Evolutionary conservation across 345 rosid species (phyloP), one percentile per base, ranked within the genome.

Genomic region (Rhizophora mangle): DNA sequence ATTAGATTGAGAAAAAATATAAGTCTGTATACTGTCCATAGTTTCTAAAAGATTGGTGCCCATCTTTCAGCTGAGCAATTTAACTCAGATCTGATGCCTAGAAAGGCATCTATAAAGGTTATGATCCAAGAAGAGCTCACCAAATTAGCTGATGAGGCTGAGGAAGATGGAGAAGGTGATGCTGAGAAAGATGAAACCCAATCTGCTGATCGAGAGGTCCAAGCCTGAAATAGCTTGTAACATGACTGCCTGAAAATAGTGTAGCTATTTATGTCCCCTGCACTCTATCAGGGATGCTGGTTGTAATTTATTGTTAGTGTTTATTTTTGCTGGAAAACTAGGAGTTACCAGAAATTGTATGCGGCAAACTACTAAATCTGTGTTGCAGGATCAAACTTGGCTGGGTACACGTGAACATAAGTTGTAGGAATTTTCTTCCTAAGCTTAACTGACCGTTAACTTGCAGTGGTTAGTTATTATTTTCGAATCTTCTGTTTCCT

Each of bases 121-220:
- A 84, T 91, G 85, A 91, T 93, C 69, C 98, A 91, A 73, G 94
- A 85, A 22, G 98, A 93, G 84, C 98, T 93, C 49, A 85, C 92
- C 13, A 93, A 91, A 82, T 72, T 93, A 76, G 97, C 96, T 5
- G 91, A 89, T 13, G 97, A 85, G 59, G 90, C 72, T 1, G 96
- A 87, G 1, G 87, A 87, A 6, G 91, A 81, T 0, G 96, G 78
- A 24, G 95, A 79, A 57, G 79, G 81, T 6, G 81, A 73, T 5
- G 88, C 71, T 1, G 85, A 83, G 62, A 70, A 65, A 32, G 63
- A 64, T 43, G 68, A 72, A 36, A 71, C n/a, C n/a, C 72, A 66
- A 36, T 16, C 72, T 19, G 59, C 57, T 1, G 73, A 60, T n/a
- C 46, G 72, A 68, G 80, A 67, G 71, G 73, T 77, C 31, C 65